These are phyloP conservation scores for Diaporthe ilicicola DNA, from an alignment of 2,329 filamentous ascomycete genomes.

Conservation along the genomic window DNA sequence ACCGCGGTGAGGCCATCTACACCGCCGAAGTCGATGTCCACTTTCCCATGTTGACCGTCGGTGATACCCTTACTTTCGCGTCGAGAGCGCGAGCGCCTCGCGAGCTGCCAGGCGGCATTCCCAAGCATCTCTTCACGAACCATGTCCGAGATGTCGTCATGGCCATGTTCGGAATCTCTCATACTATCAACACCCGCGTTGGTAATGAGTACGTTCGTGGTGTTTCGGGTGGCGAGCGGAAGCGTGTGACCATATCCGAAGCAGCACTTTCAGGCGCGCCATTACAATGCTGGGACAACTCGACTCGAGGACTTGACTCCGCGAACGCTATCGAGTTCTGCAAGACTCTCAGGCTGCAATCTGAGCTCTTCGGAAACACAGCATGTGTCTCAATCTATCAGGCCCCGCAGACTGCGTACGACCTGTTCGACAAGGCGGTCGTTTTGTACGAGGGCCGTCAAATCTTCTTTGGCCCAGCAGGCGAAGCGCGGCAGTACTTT, in stretches of 20 bases:
- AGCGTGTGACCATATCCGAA: constrained; percentile 71
- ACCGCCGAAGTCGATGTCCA: constrained; percentile 86
- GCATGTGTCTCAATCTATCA: constrained; percentile 80
- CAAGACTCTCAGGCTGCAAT: constrained; percentile 73
- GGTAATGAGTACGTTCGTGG: constrained; percentile 80
- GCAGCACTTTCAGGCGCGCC: constrained; percentile 66
- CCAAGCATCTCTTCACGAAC: constrained; percentile 61
- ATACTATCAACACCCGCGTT: constrained; percentile 76
- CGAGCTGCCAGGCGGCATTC: constrained; percentile 66
- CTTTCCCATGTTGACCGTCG: constrained; percentile 79
- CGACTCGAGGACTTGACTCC: constrained; percentile 76
- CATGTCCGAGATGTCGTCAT: constrained; percentile 77
- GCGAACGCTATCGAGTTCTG: constrained; percentile 81
- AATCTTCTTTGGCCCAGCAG: constrained; percentile 69
- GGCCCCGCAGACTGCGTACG: constrained; percentile 70
- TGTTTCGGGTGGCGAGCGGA: constrained; percentile 78
- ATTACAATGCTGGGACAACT: constrained; percentile 76
- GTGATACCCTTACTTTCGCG: constrained; percentile 82
- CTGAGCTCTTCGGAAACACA: constrained; percentile 72
- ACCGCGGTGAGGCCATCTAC: constrained; percentile 88
- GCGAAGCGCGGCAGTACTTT: constrained; percentile 71
- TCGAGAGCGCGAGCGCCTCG: constrained; percentile 74
- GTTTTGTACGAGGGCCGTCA: constrained; percentile 69
- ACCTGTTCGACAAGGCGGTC: constrained; percentile 67
- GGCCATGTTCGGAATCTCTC: constrained; percentile 78